Evolutionary conservation across 2,329 filamentous ascomycete genomes (phyloP).

Genomic region (Aspergillus proliferans): DNA sequence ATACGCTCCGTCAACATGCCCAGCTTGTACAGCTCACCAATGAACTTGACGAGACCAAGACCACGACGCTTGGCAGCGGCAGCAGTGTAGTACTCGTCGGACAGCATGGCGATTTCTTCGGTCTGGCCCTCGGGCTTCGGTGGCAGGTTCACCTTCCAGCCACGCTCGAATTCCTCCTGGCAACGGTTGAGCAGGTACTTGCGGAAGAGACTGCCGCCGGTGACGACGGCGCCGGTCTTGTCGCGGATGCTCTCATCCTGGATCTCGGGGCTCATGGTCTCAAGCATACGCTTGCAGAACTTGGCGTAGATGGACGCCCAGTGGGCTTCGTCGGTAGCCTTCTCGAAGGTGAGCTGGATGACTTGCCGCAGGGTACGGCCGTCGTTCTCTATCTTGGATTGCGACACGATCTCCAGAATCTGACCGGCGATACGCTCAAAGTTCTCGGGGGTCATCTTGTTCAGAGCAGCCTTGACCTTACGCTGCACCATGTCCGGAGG

Average conservation of each 20-base stretch:
- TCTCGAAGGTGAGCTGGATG: constrained; percentile 98
- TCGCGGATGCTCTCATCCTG: constrained; percentile 92
- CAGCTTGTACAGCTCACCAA: constrained; percentile 97
- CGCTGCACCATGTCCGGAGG: constrained; percentile 91
- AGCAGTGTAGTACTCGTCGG: constrained; percentile 92
- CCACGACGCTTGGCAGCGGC: constrained; percentile 93
- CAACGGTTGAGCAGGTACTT: constrained; percentile 98
- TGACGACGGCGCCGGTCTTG: constrained; percentile 80
- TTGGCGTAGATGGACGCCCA: constrained; percentile 99
- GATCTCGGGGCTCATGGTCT: constrained; percentile 90
- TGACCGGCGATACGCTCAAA: constrained; percentile 94
- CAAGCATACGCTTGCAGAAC: constrained; percentile 96
- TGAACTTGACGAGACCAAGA: constrained; percentile 97
- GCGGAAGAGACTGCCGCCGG: constrained; percentile 88
- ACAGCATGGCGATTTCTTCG: constrained; percentile 73
- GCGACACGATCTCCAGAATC: constrained; percentile 83
- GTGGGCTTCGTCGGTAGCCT: constrained; percentile 95
- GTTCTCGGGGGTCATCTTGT: constrained; percentile 99
- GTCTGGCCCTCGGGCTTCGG: constrained; percentile 65
- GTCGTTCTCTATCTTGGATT: constrained; percentile 92
- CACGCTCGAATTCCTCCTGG: constrained; percentile 97
- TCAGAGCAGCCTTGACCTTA: constrained; percentile 96
- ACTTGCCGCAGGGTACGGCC: constrained; percentile 93
- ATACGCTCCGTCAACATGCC: constrained; percentile 98
- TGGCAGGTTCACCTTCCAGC: constrained; percentile 87